Conservation (phyloP, 2,329 filamentous ascomycete genomes). For the Nigrospora sphaerica region DNA sequence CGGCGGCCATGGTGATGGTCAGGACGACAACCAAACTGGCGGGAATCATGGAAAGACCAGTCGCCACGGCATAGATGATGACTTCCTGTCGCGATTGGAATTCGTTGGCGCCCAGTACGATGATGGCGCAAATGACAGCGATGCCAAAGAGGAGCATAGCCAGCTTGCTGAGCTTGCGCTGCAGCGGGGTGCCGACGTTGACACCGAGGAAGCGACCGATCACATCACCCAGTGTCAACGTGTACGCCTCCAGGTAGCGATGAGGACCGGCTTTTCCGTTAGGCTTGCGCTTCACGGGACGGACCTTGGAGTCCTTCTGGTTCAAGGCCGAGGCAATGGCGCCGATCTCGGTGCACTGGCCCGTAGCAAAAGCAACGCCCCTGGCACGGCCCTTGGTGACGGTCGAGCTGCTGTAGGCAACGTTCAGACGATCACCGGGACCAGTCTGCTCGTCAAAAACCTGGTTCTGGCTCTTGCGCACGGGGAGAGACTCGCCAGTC, state of each 20-base stretch:
- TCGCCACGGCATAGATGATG: slow-evolving; percentile 56
- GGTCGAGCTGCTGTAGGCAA: slow-evolving; percentile 55
- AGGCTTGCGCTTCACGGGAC: slow-evolving; percentile 43
- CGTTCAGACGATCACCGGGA: slow-evolving; percentile 55
- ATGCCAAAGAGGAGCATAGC: slow-evolving; percentile 60
- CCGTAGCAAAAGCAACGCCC: slow-evolving; percentile 54
- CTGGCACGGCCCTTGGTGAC: slow-evolving; percentile 55
- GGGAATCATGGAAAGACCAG: slow-evolving; percentile 53
- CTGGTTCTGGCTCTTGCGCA: slow-evolving; percentile 41
- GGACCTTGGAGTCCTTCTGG: slow-evolving; percentile 43
- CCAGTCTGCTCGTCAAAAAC: slow-evolving; percentile 46
- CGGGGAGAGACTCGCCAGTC: slow-evolving; percentile 56
- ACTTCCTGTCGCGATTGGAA: slow-evolving; percentile 49
- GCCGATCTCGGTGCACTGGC: slow-evolving; percentile 55
- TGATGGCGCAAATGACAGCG: slow-evolving; percentile 61
- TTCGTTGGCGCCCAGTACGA: slow-evolving; percentile 59
- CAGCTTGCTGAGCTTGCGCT: slow-evolving; percentile 60
- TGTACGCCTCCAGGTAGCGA: slow-evolving; percentile 39
- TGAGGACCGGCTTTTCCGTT: slow-evolving; percentile 45
- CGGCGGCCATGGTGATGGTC: slow-evolving; percentile 58
- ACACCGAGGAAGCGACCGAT: slow-evolving; percentile 59
- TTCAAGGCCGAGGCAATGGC: slow-evolving; percentile 56
- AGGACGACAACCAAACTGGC: slow-evolving; percentile 58
- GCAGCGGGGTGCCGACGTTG: slow-evolving; percentile 62
- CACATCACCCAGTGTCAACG: slow-evolving; percentile 47